Evolutionary conservation across 2,329 filamentous ascomycete species (phyloP).

Genomic region (Calonectria hawksworthii): DNA sequence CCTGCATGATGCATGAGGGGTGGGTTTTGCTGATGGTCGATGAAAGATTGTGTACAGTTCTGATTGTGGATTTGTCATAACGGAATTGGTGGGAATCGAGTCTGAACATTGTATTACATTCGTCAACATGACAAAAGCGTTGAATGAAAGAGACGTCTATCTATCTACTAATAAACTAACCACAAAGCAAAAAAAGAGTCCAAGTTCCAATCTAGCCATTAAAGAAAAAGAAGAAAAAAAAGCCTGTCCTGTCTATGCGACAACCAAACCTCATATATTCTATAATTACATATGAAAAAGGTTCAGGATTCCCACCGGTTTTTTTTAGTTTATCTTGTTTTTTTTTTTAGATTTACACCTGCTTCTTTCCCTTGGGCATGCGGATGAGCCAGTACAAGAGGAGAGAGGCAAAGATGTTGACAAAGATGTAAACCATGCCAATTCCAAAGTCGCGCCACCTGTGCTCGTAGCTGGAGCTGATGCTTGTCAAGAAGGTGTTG

Average conservation of each 20-base stretch:
- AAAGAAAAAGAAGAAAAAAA: not conserved
- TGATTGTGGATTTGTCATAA: not conserved
- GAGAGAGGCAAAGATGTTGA: slow-evolving; percentile 66
- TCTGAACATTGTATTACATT: slow-evolving; percentile 15
- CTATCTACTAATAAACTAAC: slow-evolving; percentile 3
- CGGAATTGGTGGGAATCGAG: slow-evolving; percentile 4
- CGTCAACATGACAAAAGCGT: slow-evolving; percentile 9
- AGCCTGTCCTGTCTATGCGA: slow-evolving; percentile 1
- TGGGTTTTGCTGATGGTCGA: not conserved
- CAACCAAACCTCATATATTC: slow-evolving; percentile 5
- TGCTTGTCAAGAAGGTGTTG: slow-evolving; percentile 55
- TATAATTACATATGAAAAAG: slow-evolving; percentile 14
- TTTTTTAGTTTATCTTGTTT: not conserved
- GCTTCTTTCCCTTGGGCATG: slow-evolving; percentile 54
- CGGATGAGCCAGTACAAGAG: slow-evolving; percentile 64
- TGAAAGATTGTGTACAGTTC: not conserved
- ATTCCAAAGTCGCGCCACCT: slow-evolving; percentile 72
- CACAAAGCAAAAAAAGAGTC: not conserved
- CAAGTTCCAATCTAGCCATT: slow-evolving; percentile 11
- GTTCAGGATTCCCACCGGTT: slow-evolving; percentile 13
- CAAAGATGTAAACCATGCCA: slow-evolving; percentile 66
- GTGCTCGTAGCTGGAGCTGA: slow-evolving; percentile 63
- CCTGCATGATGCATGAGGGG: not conserved
- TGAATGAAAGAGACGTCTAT: slow-evolving; percentile 4
- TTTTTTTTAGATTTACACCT: slow-evolving; percentile 20